A percentile compares a stretch with the other conserved stretches of the same genome.
phyloP scores from a whole-genome alignment of 768 basidiomycete genomes.

The Daedaleopsis nitida region DNA sequence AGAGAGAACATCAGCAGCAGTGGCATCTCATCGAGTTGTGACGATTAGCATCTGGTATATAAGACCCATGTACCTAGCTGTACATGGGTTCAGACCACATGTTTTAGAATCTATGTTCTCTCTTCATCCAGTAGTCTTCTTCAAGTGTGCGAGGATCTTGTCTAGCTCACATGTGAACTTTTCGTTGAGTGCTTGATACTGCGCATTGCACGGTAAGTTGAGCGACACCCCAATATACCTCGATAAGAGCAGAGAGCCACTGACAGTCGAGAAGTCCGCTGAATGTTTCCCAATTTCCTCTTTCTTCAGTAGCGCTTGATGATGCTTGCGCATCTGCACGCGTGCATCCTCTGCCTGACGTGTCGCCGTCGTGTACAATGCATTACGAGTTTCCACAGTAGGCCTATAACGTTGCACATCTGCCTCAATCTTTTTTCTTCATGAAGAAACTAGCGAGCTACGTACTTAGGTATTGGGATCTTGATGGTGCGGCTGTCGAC shows the following conservation, averaged over 20 bases:
- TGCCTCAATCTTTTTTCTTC: neutral
- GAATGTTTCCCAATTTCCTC: conserved; percentile 72
- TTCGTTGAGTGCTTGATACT: conserved; percentile 80
- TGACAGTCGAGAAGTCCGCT: conserved; percentile 68
- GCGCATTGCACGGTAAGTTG: neutral
- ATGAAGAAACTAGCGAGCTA: neutral
- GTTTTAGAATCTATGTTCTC: neutral
- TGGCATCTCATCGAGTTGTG: neutral
- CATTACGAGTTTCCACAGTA: conserved; percentile 70
- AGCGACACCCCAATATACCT: neutral
- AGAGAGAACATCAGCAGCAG: neutral
- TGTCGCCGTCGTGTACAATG: conserved; percentile 54
- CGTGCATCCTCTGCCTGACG: conserved; percentile 76
- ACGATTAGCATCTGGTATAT: no score
- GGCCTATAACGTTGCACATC: conserved; percentile 46
- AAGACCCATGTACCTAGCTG: no score
- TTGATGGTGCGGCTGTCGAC: conserved; percentile 72
- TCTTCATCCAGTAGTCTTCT: conserved; percentile 48
- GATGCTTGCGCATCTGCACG: conserved; percentile 73
- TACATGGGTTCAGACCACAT: neutral
- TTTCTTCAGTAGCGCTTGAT: conserved; percentile 65
- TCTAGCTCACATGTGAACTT: conserved; percentile 66
- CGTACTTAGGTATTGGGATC: conserved; percentile 80
- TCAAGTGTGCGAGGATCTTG: conserved; percentile 60
- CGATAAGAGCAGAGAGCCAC: conserved; percentile 20